phyloP scores from a whole-genome alignment of 2,329 filamentous ascomycete species.

The Alternaria burnsii region DNA sequence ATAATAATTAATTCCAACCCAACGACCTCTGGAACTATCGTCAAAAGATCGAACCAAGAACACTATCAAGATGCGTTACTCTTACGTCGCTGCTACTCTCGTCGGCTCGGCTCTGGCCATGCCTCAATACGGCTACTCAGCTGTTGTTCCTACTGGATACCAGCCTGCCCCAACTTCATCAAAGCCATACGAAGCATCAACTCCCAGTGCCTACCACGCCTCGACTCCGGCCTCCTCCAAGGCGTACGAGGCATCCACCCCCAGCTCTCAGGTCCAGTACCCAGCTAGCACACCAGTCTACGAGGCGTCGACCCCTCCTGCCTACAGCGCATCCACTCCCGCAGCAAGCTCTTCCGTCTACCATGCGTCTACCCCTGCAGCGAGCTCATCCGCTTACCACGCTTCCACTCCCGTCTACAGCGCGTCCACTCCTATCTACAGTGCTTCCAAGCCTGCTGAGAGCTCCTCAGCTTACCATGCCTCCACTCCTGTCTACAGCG shows the following conservation, averaged over 20 bases:
- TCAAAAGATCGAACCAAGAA: slow-evolving; percentile 7
- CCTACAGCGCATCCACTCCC: slow-evolving; percentile 1
- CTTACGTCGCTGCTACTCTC: slow-evolving; percentile 41
- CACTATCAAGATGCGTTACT: slow-evolving; percentile 44
- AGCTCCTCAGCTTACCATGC: slow-evolving; percentile 1
- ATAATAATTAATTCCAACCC: slow-evolving; percentile 36
- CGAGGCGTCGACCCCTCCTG: slow-evolving; percentile 2
- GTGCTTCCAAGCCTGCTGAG: neutral
- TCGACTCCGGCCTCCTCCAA: neutral
- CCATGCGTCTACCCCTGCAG: neutral
- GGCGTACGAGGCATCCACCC: slow-evolving; percentile 3
- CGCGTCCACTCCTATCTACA: neutral
- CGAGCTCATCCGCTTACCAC: slow-evolving; percentile 1
- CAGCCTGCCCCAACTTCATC: slow-evolving; percentile 10
- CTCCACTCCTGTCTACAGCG: neutral
- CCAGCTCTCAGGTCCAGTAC: neutral
- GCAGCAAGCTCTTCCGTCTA: neutral
- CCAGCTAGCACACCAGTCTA: slow-evolving; percentile 3
- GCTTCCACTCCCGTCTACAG: neutral
- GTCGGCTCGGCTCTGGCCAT: slow-evolving; percentile 43
- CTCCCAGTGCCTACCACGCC: slow-evolving; percentile 1
- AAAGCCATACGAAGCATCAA: slow-evolving; percentile 10
- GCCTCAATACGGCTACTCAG: slow-evolving; percentile 30
- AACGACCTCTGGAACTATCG: slow-evolving; percentile 8
- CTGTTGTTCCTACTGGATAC: slow-evolving; percentile 11